Percentiles rank a stretch among this genome's conserved stretches.
Evolutionary conservation across 257 asterid species (phyloP).

Genomic region (Solanum neorickii): DNA sequence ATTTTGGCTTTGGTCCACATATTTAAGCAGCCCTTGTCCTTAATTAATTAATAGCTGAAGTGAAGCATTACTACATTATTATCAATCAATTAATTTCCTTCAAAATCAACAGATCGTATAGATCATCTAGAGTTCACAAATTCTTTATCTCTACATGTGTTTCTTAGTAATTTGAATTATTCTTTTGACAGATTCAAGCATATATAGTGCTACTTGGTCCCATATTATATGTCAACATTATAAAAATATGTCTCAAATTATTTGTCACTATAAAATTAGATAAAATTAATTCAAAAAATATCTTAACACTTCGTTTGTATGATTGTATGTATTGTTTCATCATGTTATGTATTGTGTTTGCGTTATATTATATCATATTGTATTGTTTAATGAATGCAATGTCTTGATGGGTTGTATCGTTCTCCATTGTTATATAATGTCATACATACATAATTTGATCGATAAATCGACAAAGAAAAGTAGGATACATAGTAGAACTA

Average conservation of each 20-base stretch:
- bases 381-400: no score
- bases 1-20: neutral
- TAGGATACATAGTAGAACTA: no score
- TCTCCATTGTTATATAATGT: no score
- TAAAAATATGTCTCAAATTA: neutral
- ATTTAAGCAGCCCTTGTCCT: neutral
- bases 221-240: neutral
- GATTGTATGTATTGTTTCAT: no score
- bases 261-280: neutral
- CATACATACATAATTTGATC: no score
- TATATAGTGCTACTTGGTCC: neutral
- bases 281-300: neutral
- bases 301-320: neutral
- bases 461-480: no score
- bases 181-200: neutral
- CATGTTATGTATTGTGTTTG: no score
- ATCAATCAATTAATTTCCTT: neutral
- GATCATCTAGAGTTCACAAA: neutral
- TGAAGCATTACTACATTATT: neutral
- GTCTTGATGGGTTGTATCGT: no score
- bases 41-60: neutral
- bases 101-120: neutral
- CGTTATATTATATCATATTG: no score
- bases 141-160: neutral
- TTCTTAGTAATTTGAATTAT: neutral